These are phyloP conservation scores for Bertia moriformis DNA, from an alignment of 2,329 filamentous ascomycete species.

Conservation along the genomic window DNA sequence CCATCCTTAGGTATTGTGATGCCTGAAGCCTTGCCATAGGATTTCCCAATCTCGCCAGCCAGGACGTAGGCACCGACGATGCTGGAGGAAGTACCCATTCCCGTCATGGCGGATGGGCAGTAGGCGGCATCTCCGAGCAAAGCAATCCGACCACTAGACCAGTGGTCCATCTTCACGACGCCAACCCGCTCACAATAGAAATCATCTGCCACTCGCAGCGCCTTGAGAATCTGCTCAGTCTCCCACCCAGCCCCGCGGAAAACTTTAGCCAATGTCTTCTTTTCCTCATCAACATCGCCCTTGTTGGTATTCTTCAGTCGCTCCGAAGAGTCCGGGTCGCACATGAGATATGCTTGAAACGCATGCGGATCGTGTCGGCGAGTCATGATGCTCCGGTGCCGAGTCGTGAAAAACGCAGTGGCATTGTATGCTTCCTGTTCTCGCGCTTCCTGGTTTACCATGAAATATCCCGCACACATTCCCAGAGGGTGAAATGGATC, in stretches of 20 bases:
- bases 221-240: slow-evolving; percentile 22
- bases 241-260: slow-evolving; percentile 29
- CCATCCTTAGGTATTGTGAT: background rate
- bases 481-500: slow-evolving; percentile 7
- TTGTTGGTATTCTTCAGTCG: slow-evolving; percentile 11
- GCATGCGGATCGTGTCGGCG: slow-evolving; percentile 20
- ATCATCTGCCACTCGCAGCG: slow-evolving; percentile 20
- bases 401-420: slow-evolving; percentile 12
- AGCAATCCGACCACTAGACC: slow-evolving; percentile 19
- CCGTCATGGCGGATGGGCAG: slow-evolving; percentile 16
- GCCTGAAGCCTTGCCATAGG: slow-evolving; percentile 3
- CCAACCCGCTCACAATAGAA: slow-evolving; percentile 30
- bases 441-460: background rate
- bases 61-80: slow-evolving; percentile 20
- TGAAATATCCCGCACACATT: slow-evolving; percentile 3
- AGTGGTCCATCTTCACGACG: slow-evolving; percentile 26
- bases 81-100: slow-evolving; percentile 15
- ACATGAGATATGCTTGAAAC: slow-evolving; percentile 21
- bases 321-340: slow-evolving; percentile 9
- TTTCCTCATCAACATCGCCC: slow-evolving; percentile 20
- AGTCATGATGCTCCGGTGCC: slow-evolving; percentile 20
- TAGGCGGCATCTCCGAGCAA: slow-evolving; percentile 21
- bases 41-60: slow-evolving; percentile 12
- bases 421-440: slow-evolving; percentile 11
- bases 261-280: slow-evolving; percentile 19